A percentile compares a stretch with the other conserved stretches of the same genome.
Conservation (phyloP, 371 early-diverging fungal genomes). For the Enterocytospora artemiae region DNA sequence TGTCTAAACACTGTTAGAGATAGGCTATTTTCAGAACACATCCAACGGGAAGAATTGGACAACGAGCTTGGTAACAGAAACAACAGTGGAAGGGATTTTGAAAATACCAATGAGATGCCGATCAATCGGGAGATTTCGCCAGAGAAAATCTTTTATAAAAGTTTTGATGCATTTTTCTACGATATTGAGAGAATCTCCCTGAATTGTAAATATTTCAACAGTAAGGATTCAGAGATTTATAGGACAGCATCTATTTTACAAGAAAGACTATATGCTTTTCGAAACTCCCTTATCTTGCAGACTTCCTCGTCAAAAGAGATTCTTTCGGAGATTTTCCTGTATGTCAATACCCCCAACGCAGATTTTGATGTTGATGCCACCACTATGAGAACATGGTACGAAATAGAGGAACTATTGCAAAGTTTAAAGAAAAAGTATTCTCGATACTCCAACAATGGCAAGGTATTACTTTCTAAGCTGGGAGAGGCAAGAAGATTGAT, state of each 20-base stretch:
- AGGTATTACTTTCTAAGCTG: not conserved
- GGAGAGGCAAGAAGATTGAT: not conserved
- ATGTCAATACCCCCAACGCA: not conserved
- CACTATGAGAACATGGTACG: conserved; percentile 19
- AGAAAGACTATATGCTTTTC: conserved; percentile 9
- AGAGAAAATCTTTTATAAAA: conserved; percentile 10
- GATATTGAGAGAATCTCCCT: conserved; percentile 17
- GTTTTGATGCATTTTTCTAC: conserved; percentile 8
- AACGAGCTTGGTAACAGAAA: not conserved
- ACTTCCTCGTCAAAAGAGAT: not conserved
- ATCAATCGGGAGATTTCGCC: too few species aligned
- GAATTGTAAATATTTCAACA: conserved; percentile 30
- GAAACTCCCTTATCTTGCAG: not conserved
- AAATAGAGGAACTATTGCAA: conserved; percentile 13
- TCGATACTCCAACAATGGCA: conserved; percentile 20
- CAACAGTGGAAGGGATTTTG: not conserved
- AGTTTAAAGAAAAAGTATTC: conserved; percentile 27
- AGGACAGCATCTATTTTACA: conserved; percentile 7
- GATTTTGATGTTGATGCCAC: conserved; percentile 1
- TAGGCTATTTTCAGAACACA: too few species aligned
- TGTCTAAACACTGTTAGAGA: conserved; percentile 12
- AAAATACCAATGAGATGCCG: not conserved
- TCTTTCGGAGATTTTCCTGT: conserved; percentile 6
- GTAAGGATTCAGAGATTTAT: conserved; percentile 13
- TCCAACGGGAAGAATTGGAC: too few species aligned